phyloP scores from a whole-genome alignment of 352 stramenopile genomes.

The Globisporangium orthogonon region DNA sequence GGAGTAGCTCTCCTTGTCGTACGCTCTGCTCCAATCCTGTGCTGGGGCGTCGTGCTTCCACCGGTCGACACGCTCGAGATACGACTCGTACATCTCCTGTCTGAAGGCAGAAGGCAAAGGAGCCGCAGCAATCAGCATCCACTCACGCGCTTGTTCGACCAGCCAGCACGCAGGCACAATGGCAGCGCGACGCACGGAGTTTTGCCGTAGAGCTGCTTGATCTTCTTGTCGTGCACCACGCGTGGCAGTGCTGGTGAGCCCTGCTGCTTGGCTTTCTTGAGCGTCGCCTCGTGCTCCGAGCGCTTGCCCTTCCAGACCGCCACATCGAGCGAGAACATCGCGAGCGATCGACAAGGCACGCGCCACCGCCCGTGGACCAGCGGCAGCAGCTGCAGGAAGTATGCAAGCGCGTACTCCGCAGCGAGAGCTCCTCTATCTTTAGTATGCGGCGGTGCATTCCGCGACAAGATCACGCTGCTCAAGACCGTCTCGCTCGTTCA shows the following conservation, averaged over 20 bases:
- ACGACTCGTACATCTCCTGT: conserved; percentile 63
- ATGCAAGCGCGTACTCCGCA: too few relatives aligned
- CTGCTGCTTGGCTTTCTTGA: conserved; percentile 21
- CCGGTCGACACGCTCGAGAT: conserved; percentile 45
- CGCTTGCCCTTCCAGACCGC: conserved; percentile 34
- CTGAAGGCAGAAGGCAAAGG: conserved; percentile 10
- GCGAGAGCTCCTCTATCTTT: too few relatives aligned
- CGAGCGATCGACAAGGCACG: too few relatives aligned
- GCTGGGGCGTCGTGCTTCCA: conserved; percentile 37
- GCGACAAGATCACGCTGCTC: too few relatives aligned
- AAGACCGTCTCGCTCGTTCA: too few relatives aligned
- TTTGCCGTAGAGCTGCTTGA: conserved; percentile 53
- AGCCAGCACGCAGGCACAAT: background rate
- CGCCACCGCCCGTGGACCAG: too few relatives aligned
- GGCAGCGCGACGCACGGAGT: conserved; percentile 24
- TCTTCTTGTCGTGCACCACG: conserved; percentile 25
- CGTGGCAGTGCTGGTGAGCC: conserved; percentile 15
- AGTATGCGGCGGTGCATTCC: too few relatives aligned
- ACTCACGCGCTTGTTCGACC: background rate
- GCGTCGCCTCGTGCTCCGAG: conserved; percentile 27
- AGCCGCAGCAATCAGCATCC: background rate
- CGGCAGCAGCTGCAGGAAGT: too few relatives aligned
- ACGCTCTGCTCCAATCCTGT: conserved; percentile 44
- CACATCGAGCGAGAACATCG: conserved; percentile 63
- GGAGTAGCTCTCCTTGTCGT: conserved; percentile 45